Percentiles rank a stretch among this genome's conserved stretches.
These are phyloP conservation scores for Fusarium circinatum DNA, from an alignment of 2,329 filamentous ascomycete genomes.

Conservation along the genomic window DNA sequence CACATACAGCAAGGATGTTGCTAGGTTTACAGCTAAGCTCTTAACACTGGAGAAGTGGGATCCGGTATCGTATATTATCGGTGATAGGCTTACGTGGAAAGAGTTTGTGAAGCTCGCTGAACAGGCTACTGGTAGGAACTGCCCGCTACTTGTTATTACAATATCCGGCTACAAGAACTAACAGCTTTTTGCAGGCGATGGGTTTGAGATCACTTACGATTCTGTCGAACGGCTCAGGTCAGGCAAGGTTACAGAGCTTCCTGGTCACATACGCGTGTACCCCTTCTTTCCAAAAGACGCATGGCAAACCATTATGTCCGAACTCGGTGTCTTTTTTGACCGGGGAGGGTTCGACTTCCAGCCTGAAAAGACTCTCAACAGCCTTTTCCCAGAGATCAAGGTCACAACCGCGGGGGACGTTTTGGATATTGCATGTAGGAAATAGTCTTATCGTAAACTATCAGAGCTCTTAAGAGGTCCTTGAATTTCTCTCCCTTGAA, in stretches of 20 bases:
- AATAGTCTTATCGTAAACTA: too few relatives aligned
- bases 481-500: too few relatives aligned
- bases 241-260: neutral
- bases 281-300: too few relatives aligned
- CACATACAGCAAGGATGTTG: neutral
- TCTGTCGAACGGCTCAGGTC: neutral
- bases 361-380: too few relatives aligned
- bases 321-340: too few relatives aligned
- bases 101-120: neutral
- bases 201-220: neutral
- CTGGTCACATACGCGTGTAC: neutral
- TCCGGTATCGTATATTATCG: neutral
- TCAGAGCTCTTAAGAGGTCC: too few relatives aligned
- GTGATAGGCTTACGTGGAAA: neutral
- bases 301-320: too few relatives aligned
- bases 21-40: neutral
- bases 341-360: too few relatives aligned
- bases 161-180: rapidly evolving
- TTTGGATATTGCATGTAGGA: too few relatives aligned
- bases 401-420: too few relatives aligned
- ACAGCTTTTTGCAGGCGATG: neutral
- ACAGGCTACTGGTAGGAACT: neutral
- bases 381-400: too few relatives aligned
- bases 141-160: rapidly evolving
- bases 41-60: neutral